Evolutionary conservation across 345 rosid species (phyloP).

Genomic region (Populus davidiana): DNA sequence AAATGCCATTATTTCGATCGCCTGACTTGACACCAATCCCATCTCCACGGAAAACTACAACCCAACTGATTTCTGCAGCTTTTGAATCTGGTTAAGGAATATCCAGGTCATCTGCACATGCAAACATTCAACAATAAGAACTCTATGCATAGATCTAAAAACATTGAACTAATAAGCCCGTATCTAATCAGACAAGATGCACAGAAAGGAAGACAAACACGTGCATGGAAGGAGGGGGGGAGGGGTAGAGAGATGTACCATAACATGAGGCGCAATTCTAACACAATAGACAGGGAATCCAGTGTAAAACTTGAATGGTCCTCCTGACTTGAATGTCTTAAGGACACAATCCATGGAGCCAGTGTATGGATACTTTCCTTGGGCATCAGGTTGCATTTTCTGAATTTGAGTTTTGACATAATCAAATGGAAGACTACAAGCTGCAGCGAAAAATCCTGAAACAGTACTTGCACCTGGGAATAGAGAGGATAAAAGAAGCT

Average conservation of each 20-base stretch:
- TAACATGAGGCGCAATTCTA: constrained; percentile 96
- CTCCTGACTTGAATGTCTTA: constrained; percentile 83
- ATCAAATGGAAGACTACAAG: constrained; percentile 97
- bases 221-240: too few species aligned
- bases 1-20: constrained; percentile 20
- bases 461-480: constrained; percentile 81
- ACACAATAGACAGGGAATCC: constrained; percentile 96
- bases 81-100: constrained; percentile 87
- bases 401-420: constrained; percentile 97
- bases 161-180: background rate
- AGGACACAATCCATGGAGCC: constrained; percentile 84
- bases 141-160: background rate
- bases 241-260: constrained; percentile 49
- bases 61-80: constrained; percentile 47
- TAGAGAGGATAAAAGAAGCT: background rate
- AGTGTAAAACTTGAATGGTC: constrained; percentile 85
- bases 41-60: constrained; percentile 32
- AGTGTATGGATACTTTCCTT: constrained; percentile 83
- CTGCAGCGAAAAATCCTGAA: constrained; percentile 88
- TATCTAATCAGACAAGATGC: background rate
- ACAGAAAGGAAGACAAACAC: background rate
- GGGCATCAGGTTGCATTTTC: constrained; percentile 98
- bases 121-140: constrained; percentile 14
- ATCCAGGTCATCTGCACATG: constrained; percentile 93
- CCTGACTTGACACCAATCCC: background rate